Evolutionary conservation across 176 grass and related monocot species (phyloP), one percentile per base, ranked within the genome.

Genomic region (Oryza meyeriana): DNA sequence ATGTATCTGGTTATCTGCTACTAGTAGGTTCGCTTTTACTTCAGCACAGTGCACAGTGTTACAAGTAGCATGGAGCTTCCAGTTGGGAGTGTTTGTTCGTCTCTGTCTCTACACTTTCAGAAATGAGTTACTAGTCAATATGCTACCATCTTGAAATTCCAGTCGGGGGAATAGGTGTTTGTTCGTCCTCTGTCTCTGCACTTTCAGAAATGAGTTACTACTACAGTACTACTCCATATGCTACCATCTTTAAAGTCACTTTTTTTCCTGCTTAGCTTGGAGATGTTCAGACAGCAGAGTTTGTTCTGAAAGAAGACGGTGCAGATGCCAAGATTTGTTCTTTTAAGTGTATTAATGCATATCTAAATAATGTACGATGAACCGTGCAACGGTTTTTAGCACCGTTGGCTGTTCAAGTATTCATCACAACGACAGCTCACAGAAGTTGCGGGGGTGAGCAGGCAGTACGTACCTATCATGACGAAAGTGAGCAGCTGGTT

Each of bases 401-500:
- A 59, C 25, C 0, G 12, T 14, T 71, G 26, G 24, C 25, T 71
- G 27, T 68, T 72, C 34, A 26, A 55, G 50, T 2, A 64, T 18
- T 85, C 16, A n/a, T 41, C 31, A 27, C 59, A 16, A 13, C 63
- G 52, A 38, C 25, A 71, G 32, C 72, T 69, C 35, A 17, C 32
- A 77, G 75, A 2, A 61, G 13, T 64, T 55, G 71, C 4, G 3
- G 4, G 24, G 14, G 11, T 11, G 22, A 44, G 59, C 17, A 34
- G 22, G 12, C 52, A 22, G 34, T 67, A 70, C 84, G 33, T 66
- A 71, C 87, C 92, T 82, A 97, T 91, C 91, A 92, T 94, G 79
- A 87, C 62, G 86, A 87, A 73, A 24, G 94, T 97, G 40, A 94
- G 66, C 68, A 88, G 73, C 72, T 94, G 91, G 69, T 97, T 94